These are phyloP conservation scores for Populus nigra DNA, from an alignment of 345 rosid species.

Conservation along the genomic window DNA sequence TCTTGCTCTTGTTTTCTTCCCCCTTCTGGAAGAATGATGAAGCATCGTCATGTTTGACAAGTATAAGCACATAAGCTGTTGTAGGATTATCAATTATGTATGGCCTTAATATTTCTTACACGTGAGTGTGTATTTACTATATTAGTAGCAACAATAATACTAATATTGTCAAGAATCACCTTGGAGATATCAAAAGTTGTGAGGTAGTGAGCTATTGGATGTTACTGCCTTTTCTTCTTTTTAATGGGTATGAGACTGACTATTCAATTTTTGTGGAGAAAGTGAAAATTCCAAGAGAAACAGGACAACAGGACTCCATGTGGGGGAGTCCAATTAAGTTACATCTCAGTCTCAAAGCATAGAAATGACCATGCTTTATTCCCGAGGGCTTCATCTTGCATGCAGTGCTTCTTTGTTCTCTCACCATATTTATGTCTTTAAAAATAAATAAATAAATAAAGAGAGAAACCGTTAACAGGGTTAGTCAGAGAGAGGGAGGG, in stretches of 20 bases:
- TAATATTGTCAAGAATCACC: not conserved
- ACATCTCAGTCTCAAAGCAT: slow-evolving; percentile 25
- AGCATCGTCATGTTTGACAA: not conserved
- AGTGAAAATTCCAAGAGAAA: slow-evolving; percentile 68
- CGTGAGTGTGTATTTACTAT: not conserved
- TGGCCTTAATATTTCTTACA: not conserved
- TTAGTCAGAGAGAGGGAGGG: not conserved
- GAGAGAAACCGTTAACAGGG: slow-evolving; percentile 21
- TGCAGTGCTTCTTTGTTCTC: slow-evolving; percentile 8
- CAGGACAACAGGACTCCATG: slow-evolving; percentile 66
- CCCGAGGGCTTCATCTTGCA: slow-evolving; percentile 24
- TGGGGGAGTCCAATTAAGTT: slow-evolving; percentile 28
- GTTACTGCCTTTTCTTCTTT: not conserved
- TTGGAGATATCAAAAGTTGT: not conserved
- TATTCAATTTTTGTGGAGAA: slow-evolving; percentile 14
- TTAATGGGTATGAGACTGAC: slow-evolving; percentile 2
- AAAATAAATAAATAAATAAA: not conserved
- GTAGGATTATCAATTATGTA: not conserved
- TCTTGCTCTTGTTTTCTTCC: not conserved
- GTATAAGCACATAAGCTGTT: not conserved
- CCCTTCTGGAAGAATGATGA: not conserved
- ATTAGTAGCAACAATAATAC: not conserved
- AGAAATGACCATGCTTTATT: slow-evolving; percentile 41
- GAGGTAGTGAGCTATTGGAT: not conserved
- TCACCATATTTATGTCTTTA: slow-evolving; percentile 15